Conservation (phyloP, 148 eudicot genomes). For the Silene conica region DNA sequence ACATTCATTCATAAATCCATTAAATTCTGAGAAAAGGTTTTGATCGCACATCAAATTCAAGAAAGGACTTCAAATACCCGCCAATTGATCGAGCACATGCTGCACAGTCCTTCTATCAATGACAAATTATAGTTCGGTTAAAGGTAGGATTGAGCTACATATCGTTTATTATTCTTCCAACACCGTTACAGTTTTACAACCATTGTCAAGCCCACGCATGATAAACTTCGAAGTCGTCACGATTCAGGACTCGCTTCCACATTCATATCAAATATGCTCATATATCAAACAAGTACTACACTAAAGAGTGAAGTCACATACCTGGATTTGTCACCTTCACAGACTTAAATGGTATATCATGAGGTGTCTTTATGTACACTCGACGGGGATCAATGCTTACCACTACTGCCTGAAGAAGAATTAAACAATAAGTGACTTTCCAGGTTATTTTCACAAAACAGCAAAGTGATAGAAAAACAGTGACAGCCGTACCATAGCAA, state of each 20-base stretch:
- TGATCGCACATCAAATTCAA: too few relatives aligned
- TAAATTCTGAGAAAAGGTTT: too few relatives aligned
- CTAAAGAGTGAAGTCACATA: conserved; percentile 19
- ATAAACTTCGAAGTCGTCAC: not conserved
- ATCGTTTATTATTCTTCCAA: too few relatives aligned
- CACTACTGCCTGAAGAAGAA: conserved; percentile 75
- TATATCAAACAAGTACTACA: not conserved
- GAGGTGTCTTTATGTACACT: conserved; percentile 59
- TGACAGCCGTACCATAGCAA: not conserved
- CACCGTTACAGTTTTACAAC: too few relatives aligned
- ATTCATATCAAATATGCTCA: not conserved
- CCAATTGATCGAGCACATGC: too few relatives aligned
- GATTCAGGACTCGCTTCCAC: not conserved
- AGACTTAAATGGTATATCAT: conserved; percentile 60
- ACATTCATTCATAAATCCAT: too few relatives aligned
- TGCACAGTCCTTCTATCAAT: too few relatives aligned
- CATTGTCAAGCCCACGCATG: too few relatives aligned
- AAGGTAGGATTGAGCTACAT: too few relatives aligned
- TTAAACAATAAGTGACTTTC: not conserved
- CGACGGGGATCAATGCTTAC: conserved; percentile 98
- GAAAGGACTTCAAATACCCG: too few relatives aligned
- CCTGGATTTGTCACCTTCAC: conserved; percentile 70
- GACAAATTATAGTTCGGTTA: too few relatives aligned
- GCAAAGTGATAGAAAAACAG: not conserved
- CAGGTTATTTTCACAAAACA: not conserved